A percentile compares a stretch with the other conserved stretches of the same genome.
These are phyloP conservation scores for Neoboletus brunneissimus DNA, from an alignment of 768 basidiomycete genomes.

Conservation along the genomic window DNA sequence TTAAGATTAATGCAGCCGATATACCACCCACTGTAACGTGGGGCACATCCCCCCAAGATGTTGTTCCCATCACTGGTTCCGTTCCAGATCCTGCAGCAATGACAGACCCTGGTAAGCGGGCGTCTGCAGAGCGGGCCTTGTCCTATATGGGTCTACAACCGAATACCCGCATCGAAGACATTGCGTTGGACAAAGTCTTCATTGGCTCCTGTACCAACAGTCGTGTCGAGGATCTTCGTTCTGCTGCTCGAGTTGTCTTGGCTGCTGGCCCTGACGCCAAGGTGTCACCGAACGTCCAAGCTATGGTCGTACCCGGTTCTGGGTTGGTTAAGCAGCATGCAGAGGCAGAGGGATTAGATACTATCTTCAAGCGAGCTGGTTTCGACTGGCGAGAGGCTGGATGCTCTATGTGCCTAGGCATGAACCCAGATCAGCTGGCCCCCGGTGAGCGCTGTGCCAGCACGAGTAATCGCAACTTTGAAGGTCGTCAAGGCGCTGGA, in stretches of 20 bases:
- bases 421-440: slow-evolving; percentile 90
- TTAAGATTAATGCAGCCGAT: slow-evolving; percentile 77
- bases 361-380: slow-evolving; percentile 83
- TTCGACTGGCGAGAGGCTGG: slow-evolving; percentile 96
- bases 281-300: slow-evolving; percentile 70
- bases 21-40: slow-evolving; percentile 90
- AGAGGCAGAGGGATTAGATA: slow-evolving; percentile 84
- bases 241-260: slow-evolving; percentile 75
- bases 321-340: slow-evolving; percentile 89
- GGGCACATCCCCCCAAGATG: slow-evolving; percentile 92
- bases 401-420: slow-evolving; percentile 94
- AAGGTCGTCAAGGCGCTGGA: slow-evolving; percentile 86
- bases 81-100: slow-evolving; percentile 77
- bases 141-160: slow-evolving; percentile 84
- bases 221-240: slow-evolving; percentile 82
- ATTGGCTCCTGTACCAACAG: slow-evolving; percentile 95
- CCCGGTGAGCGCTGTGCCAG: slow-evolving; percentile 86
- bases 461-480: slow-evolving; percentile 92
- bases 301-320: slow-evolving; percentile 92
- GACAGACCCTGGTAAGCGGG: slow-evolving; percentile 59
- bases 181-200: slow-evolving; percentile 86
- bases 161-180: slow-evolving; percentile 75
- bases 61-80: slow-evolving; percentile 73
- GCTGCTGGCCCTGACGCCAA: slow-evolving; percentile 71
- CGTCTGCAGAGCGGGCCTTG: slow-evolving; percentile 71